Base-by-base conservation (phyloP, 2,329 filamentous ascomycete species). In the Penicillium sp. region DNA sequence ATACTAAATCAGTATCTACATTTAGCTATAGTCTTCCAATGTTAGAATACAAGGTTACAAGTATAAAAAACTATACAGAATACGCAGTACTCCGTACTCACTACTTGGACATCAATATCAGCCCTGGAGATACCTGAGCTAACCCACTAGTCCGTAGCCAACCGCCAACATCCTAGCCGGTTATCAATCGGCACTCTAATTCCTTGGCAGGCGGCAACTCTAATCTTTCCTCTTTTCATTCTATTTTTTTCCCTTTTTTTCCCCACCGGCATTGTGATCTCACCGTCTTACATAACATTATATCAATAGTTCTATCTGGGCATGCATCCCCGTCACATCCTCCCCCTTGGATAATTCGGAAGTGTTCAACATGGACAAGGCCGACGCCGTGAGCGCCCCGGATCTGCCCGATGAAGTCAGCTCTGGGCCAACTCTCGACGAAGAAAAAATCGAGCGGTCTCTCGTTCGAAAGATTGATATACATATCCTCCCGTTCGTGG, bases 401-500 rank as follows among this genome's bases (percentile, higher is more conserved):
- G 49, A 52, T 24, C 14, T 54, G 36, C 43, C 43, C 1, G 51
- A 60, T 24, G 66, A 61, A n/a, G 47, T 55, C 39, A 58, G 51
- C 22, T 61, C 54, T 2, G 61, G 51, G 6, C 51, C 56, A 16
- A 66, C 64, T 1, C 54, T 58, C 6, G 47, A 69, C 39, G 71
- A 73, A 46, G 60, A 64, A 38, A 59, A 67, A 52, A 62, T 58
- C 10, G 70, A 70, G 46, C 64, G 60, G 22, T 58, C 56, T 7
- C 50, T 77, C 22, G 65, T 76, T 10, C 56, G 72, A 29, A 77
- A 76, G 51, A 72, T 77, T 43, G 75, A 77, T 52, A 22, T 69
- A 21, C 69, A 75, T 52, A 72, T 77, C 52, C 62, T 77, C 40
- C 75, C 75, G 1, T 71, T 76, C 24, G 67, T 76, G 10, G 71